Conservation (phyloP, 2,329 filamentous ascomycete species). For the Lachnellula occidentalis region DNA sequence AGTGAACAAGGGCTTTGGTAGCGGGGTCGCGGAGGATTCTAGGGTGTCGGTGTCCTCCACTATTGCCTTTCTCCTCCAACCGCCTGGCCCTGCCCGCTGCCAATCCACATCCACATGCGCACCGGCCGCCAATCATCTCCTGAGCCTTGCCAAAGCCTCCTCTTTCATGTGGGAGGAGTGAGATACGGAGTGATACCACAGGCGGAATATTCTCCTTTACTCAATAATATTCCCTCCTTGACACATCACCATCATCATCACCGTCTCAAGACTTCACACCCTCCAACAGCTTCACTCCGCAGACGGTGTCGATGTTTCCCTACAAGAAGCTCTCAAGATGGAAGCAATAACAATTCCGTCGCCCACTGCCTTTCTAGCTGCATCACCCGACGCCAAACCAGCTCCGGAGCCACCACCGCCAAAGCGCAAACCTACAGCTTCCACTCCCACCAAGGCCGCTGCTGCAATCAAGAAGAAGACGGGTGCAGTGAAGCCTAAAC, state of each 20-base stretch:
- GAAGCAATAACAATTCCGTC: constrained; percentile 57
- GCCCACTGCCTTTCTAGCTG: constrained; percentile 47
- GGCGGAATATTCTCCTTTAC: background rate
- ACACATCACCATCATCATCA: constrained; percentile 8
- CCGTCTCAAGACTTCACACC: background rate
- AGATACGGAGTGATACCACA: constrained; percentile 7
- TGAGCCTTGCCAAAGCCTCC: constrained; percentile 3
- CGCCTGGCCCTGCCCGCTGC: background rate
- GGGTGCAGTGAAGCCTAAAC: constrained; percentile 55
- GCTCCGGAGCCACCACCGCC: constrained; percentile 27
- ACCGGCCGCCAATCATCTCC: constrained; percentile 6
- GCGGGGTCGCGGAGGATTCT: background rate
- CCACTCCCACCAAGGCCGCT: constrained; percentile 15
- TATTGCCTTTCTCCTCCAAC: background rate
- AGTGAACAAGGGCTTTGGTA: background rate
- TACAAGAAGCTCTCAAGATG: constrained; percentile 34
- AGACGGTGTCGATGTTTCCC: constrained; percentile 16
- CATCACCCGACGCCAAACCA: constrained; percentile 31
- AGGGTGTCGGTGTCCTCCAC: background rate
- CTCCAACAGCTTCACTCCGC: background rate
- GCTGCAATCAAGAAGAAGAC: constrained; percentile 27
- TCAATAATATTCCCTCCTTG: constrained; percentile 8
- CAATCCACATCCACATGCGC: background rate
- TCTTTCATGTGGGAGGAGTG: background rate
- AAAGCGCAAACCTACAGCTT: constrained; percentile 23